phyloP scores from a whole-genome alignment of 2,329 filamentous ascomycete genomes.

The Apiospora rasikravindrae region DNA sequence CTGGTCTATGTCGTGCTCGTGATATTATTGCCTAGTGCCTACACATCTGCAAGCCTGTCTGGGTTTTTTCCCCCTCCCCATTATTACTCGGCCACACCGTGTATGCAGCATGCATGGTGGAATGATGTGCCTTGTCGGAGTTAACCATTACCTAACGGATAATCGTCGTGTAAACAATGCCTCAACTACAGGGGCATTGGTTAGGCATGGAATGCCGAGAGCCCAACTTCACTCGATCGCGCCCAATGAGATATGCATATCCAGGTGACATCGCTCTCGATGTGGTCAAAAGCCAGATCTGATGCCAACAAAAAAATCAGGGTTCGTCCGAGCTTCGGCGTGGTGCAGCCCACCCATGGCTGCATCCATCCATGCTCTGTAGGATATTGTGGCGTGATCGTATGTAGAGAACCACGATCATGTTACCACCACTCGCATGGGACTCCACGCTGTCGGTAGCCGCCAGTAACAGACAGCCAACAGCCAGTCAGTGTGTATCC shows the following conservation, averaged over 20 bases:
- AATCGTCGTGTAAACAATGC: neutral
- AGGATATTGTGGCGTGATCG: neutral
- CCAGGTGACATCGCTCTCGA: neutral
- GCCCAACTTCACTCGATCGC: neutral
- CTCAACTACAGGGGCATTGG: neutral
- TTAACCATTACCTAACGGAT: neutral
- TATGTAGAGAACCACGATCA: neutral
- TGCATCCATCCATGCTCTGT: neutral
- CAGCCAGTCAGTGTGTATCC: neutral
- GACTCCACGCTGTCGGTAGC: neutral
- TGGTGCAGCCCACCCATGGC: neutral
- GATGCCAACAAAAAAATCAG: neutral
- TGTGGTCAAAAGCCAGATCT: conserved; percentile 1
- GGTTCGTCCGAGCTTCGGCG: conserved; percentile 9
- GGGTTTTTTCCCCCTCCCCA: neutral
- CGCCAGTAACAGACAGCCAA: neutral
- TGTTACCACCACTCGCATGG: neutral
- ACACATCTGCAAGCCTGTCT: neutral
- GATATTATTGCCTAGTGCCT: neutral
- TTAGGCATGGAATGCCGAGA: neutral
- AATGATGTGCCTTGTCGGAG: neutral
- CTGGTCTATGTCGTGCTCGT: neutral
- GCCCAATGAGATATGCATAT: neutral
- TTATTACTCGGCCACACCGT: neutral
- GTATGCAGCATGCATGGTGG: neutral